These are phyloP conservation scores for Tilletia indica DNA, from an alignment of 1,284 basidiomycete genomes.

Conservation along the genomic window DNA sequence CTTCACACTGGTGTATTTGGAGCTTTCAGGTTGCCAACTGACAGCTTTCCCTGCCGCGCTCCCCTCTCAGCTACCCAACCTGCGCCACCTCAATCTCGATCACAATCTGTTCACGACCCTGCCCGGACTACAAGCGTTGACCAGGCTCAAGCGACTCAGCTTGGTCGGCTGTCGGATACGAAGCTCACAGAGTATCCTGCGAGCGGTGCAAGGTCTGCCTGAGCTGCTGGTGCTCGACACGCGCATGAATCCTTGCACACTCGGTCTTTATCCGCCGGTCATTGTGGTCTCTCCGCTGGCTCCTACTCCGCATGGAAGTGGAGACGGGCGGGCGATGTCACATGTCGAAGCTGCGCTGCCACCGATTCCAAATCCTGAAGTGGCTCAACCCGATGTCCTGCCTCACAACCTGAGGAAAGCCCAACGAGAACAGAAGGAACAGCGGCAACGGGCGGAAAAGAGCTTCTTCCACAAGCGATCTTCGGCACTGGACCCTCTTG, in stretches of 20 bases:
- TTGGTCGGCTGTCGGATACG: conserved; percentile 47
- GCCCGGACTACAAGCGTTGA: conserved; percentile 35
- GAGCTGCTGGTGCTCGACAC: conserved; percentile 47
- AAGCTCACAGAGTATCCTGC: conserved; percentile 37
- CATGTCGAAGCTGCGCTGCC: conserved; percentile 26
- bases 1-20: conserved; percentile 87
- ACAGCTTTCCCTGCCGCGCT: conserved; percentile 68
- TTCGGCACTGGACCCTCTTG: conserved; percentile 21
- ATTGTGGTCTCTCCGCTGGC: conserved; percentile 20
- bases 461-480: conserved; percentile 51
- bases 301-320: conserved; percentile 14
- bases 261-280: conserved; percentile 51
- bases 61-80: conserved; percentile 71
- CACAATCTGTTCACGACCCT: conserved; percentile 48
- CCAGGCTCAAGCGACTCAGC: conserved; percentile 48
- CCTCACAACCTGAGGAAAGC: background rate
- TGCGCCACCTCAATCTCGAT: conserved; percentile 76
- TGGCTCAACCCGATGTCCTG: conserved; percentile 42
- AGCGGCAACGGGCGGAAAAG: conserved; percentile 39
- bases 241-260: conserved; percentile 51
- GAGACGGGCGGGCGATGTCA: conserved; percentile 18
- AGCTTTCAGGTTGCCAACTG: conserved; percentile 85
- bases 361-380: conserved; percentile 45
- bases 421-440: conserved; percentile 25
- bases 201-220: conserved; percentile 33